A percentile compares a stretch with the other conserved stretches of the same genome.
Conservation (phyloP, 768 basidiomycete species). For the Phlegmacium glaucopus region DNA sequence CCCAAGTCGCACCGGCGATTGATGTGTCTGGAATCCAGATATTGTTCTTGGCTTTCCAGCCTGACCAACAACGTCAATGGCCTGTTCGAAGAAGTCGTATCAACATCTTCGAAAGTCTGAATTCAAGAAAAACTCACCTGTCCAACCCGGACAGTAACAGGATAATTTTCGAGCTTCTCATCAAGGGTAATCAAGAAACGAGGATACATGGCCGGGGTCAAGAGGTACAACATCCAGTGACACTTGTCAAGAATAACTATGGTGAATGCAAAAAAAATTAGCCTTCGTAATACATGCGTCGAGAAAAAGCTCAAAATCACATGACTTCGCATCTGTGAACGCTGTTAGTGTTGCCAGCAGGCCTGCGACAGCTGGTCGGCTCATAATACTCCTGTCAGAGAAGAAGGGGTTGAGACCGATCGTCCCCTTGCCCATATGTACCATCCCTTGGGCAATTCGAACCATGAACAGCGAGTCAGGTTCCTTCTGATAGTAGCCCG, state of each 20-base stretch:
- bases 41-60: slow-evolving; percentile 97
- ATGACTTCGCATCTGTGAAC: slow-evolving; percentile 91
- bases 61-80: slow-evolving; percentile 96
- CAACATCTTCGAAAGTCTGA: not conserved
- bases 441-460: slow-evolving; percentile 90
- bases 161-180: slow-evolving; percentile 81
- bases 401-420: slow-evolving; percentile 97
- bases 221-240: slow-evolving; percentile 99
- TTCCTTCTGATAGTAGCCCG: slow-evolving; percentile 98
- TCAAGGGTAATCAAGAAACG: slow-evolving; percentile 97
- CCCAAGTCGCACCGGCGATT: slow-evolving; percentile 92
- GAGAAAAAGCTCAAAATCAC: slow-evolving; percentile 48
- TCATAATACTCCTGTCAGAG: slow-evolving; percentile 88
- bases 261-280: slow-evolving; percentile 4
- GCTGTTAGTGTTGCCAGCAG: slow-evolving; percentile 84
- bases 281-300: not conserved
- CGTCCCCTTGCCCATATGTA: slow-evolving; percentile 99
- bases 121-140: slow-evolving; percentile 46
- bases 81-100: slow-evolving; percentile 39
- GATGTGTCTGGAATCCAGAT: slow-evolving; percentile 97
- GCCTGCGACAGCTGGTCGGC: slow-evolving; percentile 84
- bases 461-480: slow-evolving; percentile 96
- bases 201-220: slow-evolving; percentile 95
- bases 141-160: slow-evolving; percentile 94
- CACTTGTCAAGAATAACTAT: slow-evolving; percentile 90